These are phyloP conservation scores for Aspergillus pseudoviridinutans DNA, from an alignment of 2,329 filamentous ascomycete genomes.

Conservation along the genomic window DNA sequence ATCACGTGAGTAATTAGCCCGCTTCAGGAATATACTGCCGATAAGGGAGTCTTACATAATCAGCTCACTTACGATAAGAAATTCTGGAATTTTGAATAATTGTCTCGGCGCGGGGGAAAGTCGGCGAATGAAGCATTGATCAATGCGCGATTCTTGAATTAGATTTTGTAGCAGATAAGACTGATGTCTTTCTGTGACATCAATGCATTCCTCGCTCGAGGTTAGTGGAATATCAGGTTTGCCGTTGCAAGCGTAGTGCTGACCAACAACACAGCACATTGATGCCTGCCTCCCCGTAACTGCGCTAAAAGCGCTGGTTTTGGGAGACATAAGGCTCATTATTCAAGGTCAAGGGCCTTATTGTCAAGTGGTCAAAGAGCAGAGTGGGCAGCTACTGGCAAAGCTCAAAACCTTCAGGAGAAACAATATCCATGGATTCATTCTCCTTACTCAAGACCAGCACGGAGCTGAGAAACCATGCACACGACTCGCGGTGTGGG, in stretches of 20 bases:
- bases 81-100: slow-evolving; percentile 15
- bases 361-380: slow-evolving; percentile 30
- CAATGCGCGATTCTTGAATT: slow-evolving; percentile 3
- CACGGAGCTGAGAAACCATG: slow-evolving; percentile 8
- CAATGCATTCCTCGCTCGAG: slow-evolving; percentile 29
- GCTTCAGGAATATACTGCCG: slow-evolving; percentile 12
- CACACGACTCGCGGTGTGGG: slow-evolving; percentile 59
- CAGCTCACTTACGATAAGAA: slow-evolving; percentile 11
- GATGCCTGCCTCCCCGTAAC: slow-evolving; percentile 44
- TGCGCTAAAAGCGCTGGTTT: slow-evolving; percentile 31
- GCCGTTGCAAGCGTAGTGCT: slow-evolving; percentile 10
- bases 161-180: background rate
- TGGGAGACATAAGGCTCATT: slow-evolving; percentile 26
- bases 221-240: slow-evolving; percentile 18
- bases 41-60: slow-evolving; percentile 16
- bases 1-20: slow-evolving; percentile 18
- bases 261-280: slow-evolving; percentile 31
- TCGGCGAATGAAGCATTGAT: slow-evolving; percentile 5
- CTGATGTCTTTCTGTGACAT: slow-evolving; percentile 14
- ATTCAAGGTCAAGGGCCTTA: slow-evolving; percentile 39
- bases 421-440: slow-evolving; percentile 39
- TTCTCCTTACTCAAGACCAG: slow-evolving; percentile 20
- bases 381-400: slow-evolving; percentile 24
- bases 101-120: slow-evolving; percentile 11
- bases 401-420: slow-evolving; percentile 32